A percentile compares a stretch with the other conserved stretches of the same genome.
Conservation (phyloP, 805 yeast species). For the Wickerhamiella lipophila region DNA sequence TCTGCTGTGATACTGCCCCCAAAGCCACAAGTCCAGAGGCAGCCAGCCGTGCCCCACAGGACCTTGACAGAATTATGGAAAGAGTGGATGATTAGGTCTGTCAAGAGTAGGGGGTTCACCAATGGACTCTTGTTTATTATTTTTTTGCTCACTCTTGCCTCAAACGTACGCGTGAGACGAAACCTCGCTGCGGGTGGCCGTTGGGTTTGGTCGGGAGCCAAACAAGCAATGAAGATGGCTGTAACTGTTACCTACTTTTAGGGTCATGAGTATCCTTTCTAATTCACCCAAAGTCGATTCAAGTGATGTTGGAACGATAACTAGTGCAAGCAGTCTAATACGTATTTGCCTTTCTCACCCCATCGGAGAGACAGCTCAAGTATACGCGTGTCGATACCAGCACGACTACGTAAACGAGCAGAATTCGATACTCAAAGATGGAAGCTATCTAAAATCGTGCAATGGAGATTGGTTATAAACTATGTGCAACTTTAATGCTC, state of each 20-base stretch:
- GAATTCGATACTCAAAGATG: no score
- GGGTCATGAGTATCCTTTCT: neutral
- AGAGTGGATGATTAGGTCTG: neutral
- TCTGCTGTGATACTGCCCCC: neutral
- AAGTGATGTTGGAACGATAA: no score
- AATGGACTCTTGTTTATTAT: conserved; percentile 7
- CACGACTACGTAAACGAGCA: no score
- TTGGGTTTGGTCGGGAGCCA: conserved; percentile 7
- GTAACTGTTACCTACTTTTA: conserved; percentile 11
- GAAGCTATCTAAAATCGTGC: no score
- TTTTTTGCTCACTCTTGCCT: neutral
- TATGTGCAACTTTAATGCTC: no score
- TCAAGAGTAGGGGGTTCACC: neutral
- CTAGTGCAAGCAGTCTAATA: no score
- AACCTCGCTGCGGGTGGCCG: neutral
- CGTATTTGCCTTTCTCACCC: no score
- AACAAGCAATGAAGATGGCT: conserved; percentile 9
- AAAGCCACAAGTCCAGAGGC: neutral
- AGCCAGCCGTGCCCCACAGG: neutral
- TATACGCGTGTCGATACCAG: no score
- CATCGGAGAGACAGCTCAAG: no score
- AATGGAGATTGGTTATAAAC: no score
- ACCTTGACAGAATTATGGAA: neutral
- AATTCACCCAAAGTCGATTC: no score
- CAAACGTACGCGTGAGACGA: conserved; percentile 1